Base-by-base conservation (phyloP, 2,329 filamentous ascomycete species). In the Ceratocystis variospora region DNA sequence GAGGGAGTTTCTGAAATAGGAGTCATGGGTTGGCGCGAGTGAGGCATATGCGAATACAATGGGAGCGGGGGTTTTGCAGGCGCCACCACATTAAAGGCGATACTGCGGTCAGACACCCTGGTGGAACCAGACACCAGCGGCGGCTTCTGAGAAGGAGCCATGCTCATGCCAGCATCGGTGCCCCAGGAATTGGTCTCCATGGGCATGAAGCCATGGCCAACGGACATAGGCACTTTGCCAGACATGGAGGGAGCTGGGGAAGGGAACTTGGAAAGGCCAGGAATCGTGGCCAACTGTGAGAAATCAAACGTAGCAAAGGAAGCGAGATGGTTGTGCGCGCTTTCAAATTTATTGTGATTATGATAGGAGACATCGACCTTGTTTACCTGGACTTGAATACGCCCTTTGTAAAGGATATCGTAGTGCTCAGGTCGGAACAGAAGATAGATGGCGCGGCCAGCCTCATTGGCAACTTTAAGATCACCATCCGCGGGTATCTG, bases 351-450 rank as follows among this genome's bases (percentile, higher is more conserved):
- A 46, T 78, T 76, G 48, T 78, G 76, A 61, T 77, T 3, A 77
- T 75, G 67, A 83, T 78, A 76, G 74, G 8, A 79, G 81, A 28
- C 81, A 77, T 70, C 84, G 78, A 59, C 87, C 80, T 69, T 83
- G 81, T 57, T 86, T 67, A 68, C 53, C 61, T 66, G 61, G 15
- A 68, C 44, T 3, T 66, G 45, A 5, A 68, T 31, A 17, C 28
- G 45, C 66, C 80, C 78, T 73, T 84, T 86, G 79, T 99, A 99
- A 44, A 97, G 81, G 68, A 99, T 86, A 75, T 97, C 94, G 75
- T 97, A 99, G 76, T 97, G 94, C 68, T 90, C 90, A 53, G 79
- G 95, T 73, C 78, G 86, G 82, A 77, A 92, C 72, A 80, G 81
- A 68, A 81, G 77, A 70, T 83, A 79, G 45, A 87, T 82, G 41